These are phyloP conservation scores for Aethionema arabicum DNA, from an alignment of 345 rosid genomes.

Conservation along the genomic window DNA sequence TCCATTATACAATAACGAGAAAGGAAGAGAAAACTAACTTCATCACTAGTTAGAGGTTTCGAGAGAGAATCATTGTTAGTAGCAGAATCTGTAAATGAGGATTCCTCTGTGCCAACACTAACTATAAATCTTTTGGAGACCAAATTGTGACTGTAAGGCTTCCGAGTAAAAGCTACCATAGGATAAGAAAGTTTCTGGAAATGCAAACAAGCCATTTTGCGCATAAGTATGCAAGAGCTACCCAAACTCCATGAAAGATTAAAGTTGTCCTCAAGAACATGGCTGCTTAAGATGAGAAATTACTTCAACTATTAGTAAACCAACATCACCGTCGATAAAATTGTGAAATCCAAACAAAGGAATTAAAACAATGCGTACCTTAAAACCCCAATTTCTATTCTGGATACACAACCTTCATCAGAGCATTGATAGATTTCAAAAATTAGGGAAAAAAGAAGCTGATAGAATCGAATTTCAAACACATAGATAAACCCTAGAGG, in stretches of 20 bases:
- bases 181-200: constrained; percentile 36
- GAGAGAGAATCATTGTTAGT: constrained; percentile 38
- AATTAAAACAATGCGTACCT: constrained; percentile 21
- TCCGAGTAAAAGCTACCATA: constrained; percentile 30
- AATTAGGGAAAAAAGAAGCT: too few species aligned
- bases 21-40: constrained; percentile 40
- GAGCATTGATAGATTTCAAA: too few species aligned
- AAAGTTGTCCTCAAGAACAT: constrained; percentile 45
- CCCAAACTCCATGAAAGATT: constrained; percentile 40
- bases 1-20: neutral
- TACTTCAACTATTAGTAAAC: neutral
- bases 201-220: constrained; percentile 18
- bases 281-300: constrained; percentile 30
- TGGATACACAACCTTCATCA: constrained; percentile 30
- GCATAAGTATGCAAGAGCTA: constrained; percentile 27
- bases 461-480: neutral
- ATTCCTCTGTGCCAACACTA: constrained; percentile 51
- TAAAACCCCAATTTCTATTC: constrained; percentile 23
- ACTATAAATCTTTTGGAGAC: constrained; percentile 42
- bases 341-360: neutral
- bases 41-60: constrained; percentile 53
- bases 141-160: constrained; percentile 32
- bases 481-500: too few species aligned
- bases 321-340: constrained; percentile 1
- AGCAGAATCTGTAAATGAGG: constrained; percentile 39